A percentile compares a stretch with the other conserved stretches of the same genome.
Evolutionary conservation across 2,329 filamentous ascomycete species (phyloP).

Genomic region (Fusarium beomiforme): DNA sequence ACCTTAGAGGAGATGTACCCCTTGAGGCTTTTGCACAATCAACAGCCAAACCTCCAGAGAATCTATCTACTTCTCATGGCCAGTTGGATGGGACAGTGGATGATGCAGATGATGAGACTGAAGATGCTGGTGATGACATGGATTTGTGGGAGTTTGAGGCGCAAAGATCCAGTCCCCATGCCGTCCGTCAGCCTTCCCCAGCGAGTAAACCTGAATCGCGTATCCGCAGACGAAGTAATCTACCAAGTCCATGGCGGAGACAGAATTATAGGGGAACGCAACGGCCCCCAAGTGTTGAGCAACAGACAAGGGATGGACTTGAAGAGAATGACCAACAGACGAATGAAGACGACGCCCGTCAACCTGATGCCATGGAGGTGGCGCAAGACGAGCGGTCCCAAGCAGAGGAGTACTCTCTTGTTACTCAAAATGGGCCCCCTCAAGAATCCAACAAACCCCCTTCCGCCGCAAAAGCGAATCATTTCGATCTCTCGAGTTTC

Average conservation of each 20-base stretch:
- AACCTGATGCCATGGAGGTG: constrained; percentile 22
- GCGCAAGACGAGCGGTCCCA: constrained; percentile 33
- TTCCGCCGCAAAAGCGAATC: constrained; percentile 44
- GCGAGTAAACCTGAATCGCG: constrained; percentile 38
- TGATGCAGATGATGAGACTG: constrained; percentile 29
- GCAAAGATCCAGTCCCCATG: constrained; percentile 55
- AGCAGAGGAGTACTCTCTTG: constrained; percentile 57
- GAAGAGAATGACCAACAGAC: not conserved
- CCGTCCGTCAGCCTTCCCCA: constrained; percentile 44
- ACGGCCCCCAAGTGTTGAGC: not conserved
- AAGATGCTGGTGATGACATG: constrained; percentile 54
- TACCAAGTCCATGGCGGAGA: constrained; percentile 55
- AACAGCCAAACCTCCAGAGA: not conserved
- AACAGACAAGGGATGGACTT: not conserved
- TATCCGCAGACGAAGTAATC: constrained; percentile 33
- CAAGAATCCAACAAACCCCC: constrained; percentile 28
- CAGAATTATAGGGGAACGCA: constrained; percentile 35
- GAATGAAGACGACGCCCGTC: constrained; percentile 7
- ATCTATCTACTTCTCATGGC: not conserved
- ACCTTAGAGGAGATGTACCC: constrained; percentile 49
- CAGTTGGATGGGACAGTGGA: constrained; percentile 28
- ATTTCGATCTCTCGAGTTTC: constrained; percentile 63
- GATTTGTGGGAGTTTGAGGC: constrained; percentile 69
- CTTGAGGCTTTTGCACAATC: constrained; percentile 43
- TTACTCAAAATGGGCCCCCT: constrained; percentile 46